phyloP scores from a whole-genome alignment of 805 yeast genomes.

The Candida jianshihensis region DNA sequence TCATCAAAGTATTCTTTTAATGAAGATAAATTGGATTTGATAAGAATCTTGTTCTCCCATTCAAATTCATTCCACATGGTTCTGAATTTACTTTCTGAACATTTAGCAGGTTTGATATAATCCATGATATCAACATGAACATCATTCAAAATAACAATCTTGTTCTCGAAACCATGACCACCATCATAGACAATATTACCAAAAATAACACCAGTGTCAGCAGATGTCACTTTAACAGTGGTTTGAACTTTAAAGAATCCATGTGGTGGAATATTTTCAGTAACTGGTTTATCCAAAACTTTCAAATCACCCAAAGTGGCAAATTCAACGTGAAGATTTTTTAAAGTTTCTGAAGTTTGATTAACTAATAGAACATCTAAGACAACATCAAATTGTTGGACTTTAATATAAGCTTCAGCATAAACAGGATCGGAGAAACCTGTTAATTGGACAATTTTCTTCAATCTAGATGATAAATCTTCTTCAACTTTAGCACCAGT shows the following conservation, averaged over 20 bases:
- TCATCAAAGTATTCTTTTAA: slow-evolving; percentile 74
- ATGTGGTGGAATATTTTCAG: slow-evolving; percentile 93
- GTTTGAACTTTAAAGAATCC: slow-evolving; percentile 88
- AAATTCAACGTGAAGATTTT: slow-evolving; percentile 88
- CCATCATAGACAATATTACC: slow-evolving; percentile 98
- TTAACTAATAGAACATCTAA: slow-evolving; percentile 90
- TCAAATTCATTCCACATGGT: slow-evolving; percentile 99
- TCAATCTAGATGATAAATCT: slow-evolving; percentile 69
- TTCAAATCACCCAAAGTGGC: slow-evolving; percentile 94
- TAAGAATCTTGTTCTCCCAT: slow-evolving; percentile 97
- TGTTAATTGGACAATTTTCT: slow-evolving; percentile 87
- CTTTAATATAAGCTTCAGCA: slow-evolving; percentile 93
- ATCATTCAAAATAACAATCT: slow-evolving; percentile 87
- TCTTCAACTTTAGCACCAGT: slow-evolving; percentile 45
- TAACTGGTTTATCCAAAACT: slow-evolving; percentile 84
- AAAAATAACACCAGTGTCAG: slow-evolving; percentile 96
- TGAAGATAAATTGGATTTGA: slow-evolving; percentile 59
- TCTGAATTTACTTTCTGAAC: slow-evolving; percentile 86
- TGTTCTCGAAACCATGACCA: slow-evolving; percentile 82
- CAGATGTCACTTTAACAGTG: slow-evolving; percentile 90
- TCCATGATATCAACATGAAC: slow-evolving; percentile 96
- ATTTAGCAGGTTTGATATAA: slow-evolving; percentile 90
- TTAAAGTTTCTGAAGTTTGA: slow-evolving; percentile 86
- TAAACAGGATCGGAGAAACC: slow-evolving; percentile 98
- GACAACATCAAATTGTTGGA: slow-evolving; percentile 95